Conservation (phyloP, 345 rosid genomes). For the Jatropha curcas region DNA sequence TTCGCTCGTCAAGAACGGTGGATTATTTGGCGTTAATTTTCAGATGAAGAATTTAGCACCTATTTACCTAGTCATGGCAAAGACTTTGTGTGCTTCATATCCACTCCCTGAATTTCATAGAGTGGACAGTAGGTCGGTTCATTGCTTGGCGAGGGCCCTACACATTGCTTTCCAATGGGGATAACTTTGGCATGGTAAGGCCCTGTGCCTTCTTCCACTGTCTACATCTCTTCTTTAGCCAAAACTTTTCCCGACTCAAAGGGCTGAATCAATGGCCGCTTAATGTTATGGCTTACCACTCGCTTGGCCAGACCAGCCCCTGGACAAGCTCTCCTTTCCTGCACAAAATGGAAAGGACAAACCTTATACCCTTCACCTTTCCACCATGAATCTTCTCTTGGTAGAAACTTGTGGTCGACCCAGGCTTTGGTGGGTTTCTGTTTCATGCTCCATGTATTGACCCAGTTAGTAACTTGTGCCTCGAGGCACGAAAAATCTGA, state of each 20-base stretch:
- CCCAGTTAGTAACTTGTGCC: neutral
- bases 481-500: neutral
- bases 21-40: no score
- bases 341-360: neutral
- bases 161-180: neutral
- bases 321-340: neutral
- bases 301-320: conserved; percentile 2
- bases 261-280: neutral
- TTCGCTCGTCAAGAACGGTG: no score
- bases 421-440: neutral
- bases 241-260: neutral
- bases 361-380: neutral
- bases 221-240: neutral
- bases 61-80: no score
- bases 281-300: neutral
- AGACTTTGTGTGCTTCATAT: no score
- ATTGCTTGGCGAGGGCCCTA: neutral
- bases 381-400: neutral
- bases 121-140: neutral
- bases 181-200: neutral
- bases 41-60: no score
- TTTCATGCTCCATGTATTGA: neutral
- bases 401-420: neutral
- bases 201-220: neutral
- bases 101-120: no score